phyloP scores from a whole-genome alignment of 306 rosid genomes.

The Vigna reflexopilosa region DNA sequence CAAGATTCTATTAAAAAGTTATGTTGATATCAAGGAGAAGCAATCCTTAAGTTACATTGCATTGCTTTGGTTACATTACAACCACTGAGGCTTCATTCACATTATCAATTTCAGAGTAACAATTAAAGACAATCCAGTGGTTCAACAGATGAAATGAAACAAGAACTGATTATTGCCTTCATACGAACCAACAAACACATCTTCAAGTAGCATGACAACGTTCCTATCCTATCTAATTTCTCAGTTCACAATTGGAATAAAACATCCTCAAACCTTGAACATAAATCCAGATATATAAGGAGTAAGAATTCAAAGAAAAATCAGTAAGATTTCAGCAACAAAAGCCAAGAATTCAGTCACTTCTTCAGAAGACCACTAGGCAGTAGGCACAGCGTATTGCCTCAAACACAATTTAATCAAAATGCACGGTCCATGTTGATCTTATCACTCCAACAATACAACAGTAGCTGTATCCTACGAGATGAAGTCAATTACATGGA shows the following conservation, averaged over 20 bases:
- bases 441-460: conserved; percentile 4
- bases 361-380: conserved; percentile 7
- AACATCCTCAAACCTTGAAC: neutral
- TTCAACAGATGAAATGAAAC: neutral
- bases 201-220: neutral
- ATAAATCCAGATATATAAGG: neutral
- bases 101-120: conserved; percentile 25
- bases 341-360: neutral
- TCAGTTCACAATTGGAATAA: neutral
- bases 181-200: conserved; percentile 4
- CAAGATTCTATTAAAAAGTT: neutral
- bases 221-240: neutral
- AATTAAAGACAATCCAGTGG: neutral
- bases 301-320: conserved; percentile 6
- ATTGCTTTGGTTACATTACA: conserved; percentile 4
- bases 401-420: neutral
- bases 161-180: neutral
- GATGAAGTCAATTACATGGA: neutral
- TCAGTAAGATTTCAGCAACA: neutral
- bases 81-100: neutral
- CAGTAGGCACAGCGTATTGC: neutral
- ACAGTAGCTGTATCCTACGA: neutral
- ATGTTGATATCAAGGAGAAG: neutral
- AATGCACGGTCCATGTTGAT: neutral
- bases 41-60: neutral